phyloP scores from a whole-genome alignment of 495 filamentous ascomycete species.

The Saxophila tyrrhenica region DNA sequence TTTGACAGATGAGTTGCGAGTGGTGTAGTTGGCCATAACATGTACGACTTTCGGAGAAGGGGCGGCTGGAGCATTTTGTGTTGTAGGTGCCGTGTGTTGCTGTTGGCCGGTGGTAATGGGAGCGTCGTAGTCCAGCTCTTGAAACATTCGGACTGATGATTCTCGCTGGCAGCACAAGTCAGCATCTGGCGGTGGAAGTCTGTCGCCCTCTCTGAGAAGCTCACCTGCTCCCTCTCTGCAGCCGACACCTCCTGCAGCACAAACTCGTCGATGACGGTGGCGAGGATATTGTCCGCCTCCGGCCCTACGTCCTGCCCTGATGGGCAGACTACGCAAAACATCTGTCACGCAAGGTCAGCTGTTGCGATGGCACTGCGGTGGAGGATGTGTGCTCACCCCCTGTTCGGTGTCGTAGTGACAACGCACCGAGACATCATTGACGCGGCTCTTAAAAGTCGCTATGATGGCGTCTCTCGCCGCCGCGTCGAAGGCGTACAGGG shows the following conservation, averaged over 20 bases:
- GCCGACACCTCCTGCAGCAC: slow-evolving; percentile 2
- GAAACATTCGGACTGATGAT: not conserved
- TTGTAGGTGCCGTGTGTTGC: too few relatives aligned
- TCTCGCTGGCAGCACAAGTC: too few relatives aligned
- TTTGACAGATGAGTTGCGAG: too few relatives aligned
- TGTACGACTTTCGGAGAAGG: too few relatives aligned
- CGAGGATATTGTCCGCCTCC: slow-evolving; percentile 1
- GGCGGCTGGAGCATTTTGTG: too few relatives aligned
- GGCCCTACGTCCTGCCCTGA: not conserved
- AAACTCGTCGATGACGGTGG: not conserved
- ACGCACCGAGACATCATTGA: slow-evolving; percentile 8
- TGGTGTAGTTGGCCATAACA: too few relatives aligned
- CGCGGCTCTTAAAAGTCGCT: not conserved
- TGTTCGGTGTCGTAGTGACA: slow-evolving; percentile 1
- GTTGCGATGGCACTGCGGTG: not conserved
- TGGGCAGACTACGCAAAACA: slow-evolving; percentile 8
- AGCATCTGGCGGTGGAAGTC: too few relatives aligned
- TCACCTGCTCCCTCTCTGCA: slow-evolving; percentile 2
- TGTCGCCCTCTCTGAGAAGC: too few relatives aligned
- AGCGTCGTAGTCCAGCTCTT: not conserved
- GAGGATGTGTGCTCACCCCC: not conserved
- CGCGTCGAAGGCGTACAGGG: slow-evolving; percentile 8
- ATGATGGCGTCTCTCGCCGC: slow-evolving; percentile 5
- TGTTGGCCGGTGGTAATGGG: too few relatives aligned
- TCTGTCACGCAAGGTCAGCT: slow-evolving; percentile 1